Conservation (phyloP, 75 land plant genomes). For the Chamaecyparis obtusa region DNA sequence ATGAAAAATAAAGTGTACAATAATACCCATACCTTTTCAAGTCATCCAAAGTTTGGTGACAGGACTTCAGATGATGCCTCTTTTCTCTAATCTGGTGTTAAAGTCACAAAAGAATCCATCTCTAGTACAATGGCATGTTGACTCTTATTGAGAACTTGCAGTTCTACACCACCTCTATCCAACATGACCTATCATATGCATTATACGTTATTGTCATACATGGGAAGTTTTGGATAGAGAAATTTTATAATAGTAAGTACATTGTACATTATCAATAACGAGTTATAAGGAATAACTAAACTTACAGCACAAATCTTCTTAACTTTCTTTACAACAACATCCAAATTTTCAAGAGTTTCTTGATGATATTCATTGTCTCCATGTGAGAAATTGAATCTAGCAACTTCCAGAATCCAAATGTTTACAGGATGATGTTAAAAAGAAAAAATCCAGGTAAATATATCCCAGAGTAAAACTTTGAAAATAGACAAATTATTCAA, state of each 20-base stretch:
- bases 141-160: slow-evolving; percentile 66
- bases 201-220: background rate
- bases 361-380: slow-evolving; percentile 79
- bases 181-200: slow-evolving; percentile 70
- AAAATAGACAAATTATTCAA: too few species aligned
- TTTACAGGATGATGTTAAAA: background rate
- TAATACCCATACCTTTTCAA: slow-evolving; percentile 44
- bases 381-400: slow-evolving; percentile 89
- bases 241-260: background rate
- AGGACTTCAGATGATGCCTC: slow-evolving; percentile 64
- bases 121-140: slow-evolving; percentile 62
- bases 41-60: slow-evolving; percentile 69
- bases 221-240: background rate
- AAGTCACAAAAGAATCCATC: slow-evolving; percentile 53
- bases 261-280: background rate
- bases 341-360: slow-evolving; percentile 84
- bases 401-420: slow-evolving; percentile 41
- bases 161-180: slow-evolving; percentile 89
- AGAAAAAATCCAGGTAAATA: too few species aligned
- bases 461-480: background rate
- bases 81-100: slow-evolving; percentile 73
- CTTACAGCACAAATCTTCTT: slow-evolving; percentile 84
- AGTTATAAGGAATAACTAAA: background rate
- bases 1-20: background rate
- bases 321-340: slow-evolving; percentile 59